Percentiles rank a stretch among this genome's conserved stretches.
These are phyloP conservation scores for Durio zibethinus DNA, from an alignment of 345 rosid species.

Conservation along the genomic window DNA sequence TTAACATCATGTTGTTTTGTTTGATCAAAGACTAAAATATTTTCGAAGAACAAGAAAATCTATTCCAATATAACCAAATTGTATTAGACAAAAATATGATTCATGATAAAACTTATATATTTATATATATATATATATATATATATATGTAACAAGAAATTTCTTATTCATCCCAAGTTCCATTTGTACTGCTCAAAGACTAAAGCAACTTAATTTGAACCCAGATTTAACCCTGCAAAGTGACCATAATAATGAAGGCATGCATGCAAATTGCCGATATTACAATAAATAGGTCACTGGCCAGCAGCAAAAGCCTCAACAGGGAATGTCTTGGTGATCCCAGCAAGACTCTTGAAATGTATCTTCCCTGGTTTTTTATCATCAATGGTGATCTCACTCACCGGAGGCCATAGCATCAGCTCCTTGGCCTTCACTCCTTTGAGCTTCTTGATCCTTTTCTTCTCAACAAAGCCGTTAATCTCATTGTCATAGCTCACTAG, in stretches of 20 bases:
- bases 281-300: background rate
- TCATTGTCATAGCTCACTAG: conserved; percentile 40
- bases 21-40: background rate
- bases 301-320: conserved; percentile 43
- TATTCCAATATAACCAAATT: background rate
- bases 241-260: background rate
- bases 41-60: background rate
- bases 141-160: background rate
- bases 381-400: conserved; percentile 42
- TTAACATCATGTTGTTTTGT: background rate
- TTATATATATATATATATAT: too few species aligned
- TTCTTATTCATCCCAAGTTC: background rate
- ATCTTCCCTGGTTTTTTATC: conserved; percentile 36
- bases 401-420: conserved; percentile 49
- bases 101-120: too few species aligned
- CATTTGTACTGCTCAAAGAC: background rate
- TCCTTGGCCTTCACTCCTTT: conserved; percentile 70
- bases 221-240: background rate
- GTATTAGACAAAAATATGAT: background rate
- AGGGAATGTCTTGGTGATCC: conserved; percentile 58
- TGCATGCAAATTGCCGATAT: background rate
- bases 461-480: conserved; percentile 35
- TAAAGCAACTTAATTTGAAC: background rate
- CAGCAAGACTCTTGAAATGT: conserved; percentile 55
- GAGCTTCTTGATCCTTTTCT: conserved; percentile 46